Evolutionary conservation across 2,329 filamentous ascomycete genomes (phyloP).

Genomic region (Epichloe amarillans): DNA sequence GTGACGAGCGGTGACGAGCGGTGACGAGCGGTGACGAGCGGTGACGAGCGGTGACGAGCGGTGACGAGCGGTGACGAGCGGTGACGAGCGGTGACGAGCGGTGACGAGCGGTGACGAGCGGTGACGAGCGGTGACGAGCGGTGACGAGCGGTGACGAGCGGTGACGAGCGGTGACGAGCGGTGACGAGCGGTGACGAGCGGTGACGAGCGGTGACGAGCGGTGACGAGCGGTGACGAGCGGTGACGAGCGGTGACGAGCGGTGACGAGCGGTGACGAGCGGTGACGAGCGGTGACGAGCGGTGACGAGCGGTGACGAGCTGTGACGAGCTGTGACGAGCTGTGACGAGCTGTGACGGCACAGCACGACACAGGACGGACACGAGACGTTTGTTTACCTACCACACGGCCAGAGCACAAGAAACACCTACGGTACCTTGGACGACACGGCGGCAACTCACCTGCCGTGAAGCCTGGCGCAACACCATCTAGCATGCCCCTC

Average conservation of each 20-base stretch:
- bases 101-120: neutral
- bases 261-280: neutral
- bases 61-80: constrained; percentile 1
- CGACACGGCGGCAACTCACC: too few species aligned
- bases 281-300: neutral
- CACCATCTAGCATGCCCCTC: constrained; percentile 1
- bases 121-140: constrained; percentile 1
- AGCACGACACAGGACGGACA: too few species aligned
- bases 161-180: neutral
- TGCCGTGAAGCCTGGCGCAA: neutral
- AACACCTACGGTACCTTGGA: too few species aligned
- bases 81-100: neutral
- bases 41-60: neutral
- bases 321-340: too few species aligned
- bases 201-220: neutral
- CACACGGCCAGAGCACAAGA: too few species aligned
- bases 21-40: neutral
- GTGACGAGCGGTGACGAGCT: constrained; percentile 1
- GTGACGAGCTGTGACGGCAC: neutral
- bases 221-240: neutral
- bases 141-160: neutral
- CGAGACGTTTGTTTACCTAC: too few species aligned
- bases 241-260: constrained; percentile 1
- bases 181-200: constrained; percentile 1
- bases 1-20: constrained; percentile 1